phyloP scores from a whole-genome alignment of 768 basidiomycete genomes.

The Boletus rubescentipes region DNA sequence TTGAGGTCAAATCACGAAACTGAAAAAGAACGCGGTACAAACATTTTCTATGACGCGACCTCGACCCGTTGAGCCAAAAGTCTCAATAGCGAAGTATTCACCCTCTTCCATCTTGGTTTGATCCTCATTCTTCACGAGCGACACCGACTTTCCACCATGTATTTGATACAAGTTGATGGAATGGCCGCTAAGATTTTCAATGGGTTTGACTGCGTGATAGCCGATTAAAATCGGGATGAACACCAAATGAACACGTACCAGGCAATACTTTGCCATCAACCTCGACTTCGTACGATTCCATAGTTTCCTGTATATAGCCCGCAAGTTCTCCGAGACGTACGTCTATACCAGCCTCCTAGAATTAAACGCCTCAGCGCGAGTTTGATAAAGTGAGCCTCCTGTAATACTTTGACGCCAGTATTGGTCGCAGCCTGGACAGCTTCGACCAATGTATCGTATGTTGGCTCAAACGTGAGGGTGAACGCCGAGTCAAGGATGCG shows the following conservation, averaged over 20 bases:
- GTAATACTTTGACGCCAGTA: constrained; percentile 75
- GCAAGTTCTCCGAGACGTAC: constrained; percentile 91
- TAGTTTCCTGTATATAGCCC: constrained; percentile 92
- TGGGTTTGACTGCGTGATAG: constrained; percentile 75
- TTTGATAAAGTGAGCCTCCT: constrained; percentile 13
- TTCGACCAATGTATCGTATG: constrained; percentile 84
- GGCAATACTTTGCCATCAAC: constrained; percentile 81
- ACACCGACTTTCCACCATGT: constrained; percentile 91
- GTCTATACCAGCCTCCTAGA: constrained; percentile 94
- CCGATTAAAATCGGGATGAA: background rate
- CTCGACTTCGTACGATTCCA: constrained; percentile 98
- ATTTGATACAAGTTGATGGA: constrained; percentile 89
- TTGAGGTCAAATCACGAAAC: background rate
- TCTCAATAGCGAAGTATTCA: constrained; percentile 98
- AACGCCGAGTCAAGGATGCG: constrained; percentile 95
- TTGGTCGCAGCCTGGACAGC: constrained; percentile 95
- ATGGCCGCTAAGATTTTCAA: constrained; percentile 93
- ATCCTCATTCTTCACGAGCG: constrained; percentile 86
- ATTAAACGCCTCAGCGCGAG: constrained; percentile 5
- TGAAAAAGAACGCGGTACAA: constrained; percentile 16
- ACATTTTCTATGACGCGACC: constrained; percentile 86
- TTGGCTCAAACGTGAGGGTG: constrained; percentile 85
- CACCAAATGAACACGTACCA: constrained; percentile 43
- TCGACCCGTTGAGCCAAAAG: constrained; percentile 95
- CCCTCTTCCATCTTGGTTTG: constrained; percentile 99